Percentiles rank a stretch among this genome's conserved stretches.
phyloP scores from a whole-genome alignment of 2,329 filamentous ascomycete genomes.

The Fusarium temperatum region DNA sequence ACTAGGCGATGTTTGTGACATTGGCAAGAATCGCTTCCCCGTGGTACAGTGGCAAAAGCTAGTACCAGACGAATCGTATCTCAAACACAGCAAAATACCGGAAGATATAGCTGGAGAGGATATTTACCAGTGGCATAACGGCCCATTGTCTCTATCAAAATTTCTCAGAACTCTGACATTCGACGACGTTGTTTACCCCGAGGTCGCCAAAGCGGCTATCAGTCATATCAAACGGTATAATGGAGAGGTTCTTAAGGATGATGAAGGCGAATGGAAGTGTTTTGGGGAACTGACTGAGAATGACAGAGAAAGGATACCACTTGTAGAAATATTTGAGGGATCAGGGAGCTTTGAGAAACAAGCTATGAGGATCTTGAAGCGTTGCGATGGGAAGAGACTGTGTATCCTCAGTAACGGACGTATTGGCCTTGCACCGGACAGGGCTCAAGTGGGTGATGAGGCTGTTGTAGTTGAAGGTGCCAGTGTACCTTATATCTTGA shows the following conservation, averaged over 20 bases:
- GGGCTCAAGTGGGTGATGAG: not conserved
- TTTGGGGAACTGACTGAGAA: not conserved
- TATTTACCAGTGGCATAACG: fast-evolving
- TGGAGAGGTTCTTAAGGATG: not conserved
- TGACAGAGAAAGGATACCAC: not conserved
- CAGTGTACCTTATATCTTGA: not conserved
- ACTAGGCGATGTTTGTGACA: not conserved
- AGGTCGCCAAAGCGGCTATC: not conserved
- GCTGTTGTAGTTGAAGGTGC: not conserved
- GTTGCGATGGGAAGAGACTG: not conserved
- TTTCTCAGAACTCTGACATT: not conserved
- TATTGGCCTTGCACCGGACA: not conserved
- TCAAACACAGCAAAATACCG: not conserved
- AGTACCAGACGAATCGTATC: not conserved
- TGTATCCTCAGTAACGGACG: not conserved
- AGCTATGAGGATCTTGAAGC: not conserved
- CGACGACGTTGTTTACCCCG: not conserved
- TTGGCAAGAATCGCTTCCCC: not conserved
- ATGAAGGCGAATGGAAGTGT: not conserved
- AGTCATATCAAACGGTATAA: not conserved
- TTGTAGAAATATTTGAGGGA: not conserved
- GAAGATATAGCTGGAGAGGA: fast-evolving
- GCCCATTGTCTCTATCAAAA: not conserved
- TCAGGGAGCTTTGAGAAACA: not conserved
- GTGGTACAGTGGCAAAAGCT: not conserved